Evolutionary conservation across 2,329 filamentous ascomycete species (phyloP).

Genomic region (Fusarium beomiforme): DNA sequence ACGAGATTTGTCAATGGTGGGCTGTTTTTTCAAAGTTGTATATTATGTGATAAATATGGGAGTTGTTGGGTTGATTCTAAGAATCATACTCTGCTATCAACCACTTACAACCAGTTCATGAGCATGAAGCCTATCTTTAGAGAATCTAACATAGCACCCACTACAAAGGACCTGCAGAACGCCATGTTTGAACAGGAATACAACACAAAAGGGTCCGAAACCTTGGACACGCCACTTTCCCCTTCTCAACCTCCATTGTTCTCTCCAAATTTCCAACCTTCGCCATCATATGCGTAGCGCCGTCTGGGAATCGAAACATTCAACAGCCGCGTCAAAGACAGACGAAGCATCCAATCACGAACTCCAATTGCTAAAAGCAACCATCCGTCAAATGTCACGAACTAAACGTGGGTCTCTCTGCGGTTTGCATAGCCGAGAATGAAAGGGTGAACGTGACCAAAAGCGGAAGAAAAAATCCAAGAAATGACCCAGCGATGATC

Average conservation of each 20-base stretch:
- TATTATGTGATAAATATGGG: slow-evolving; percentile 20
- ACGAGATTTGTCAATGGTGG: slow-evolving; percentile 16
- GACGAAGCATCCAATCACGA: slow-evolving; percentile 33
- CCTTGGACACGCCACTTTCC: slow-evolving; percentile 20
- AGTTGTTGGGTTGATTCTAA: background rate
- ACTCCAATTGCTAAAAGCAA: slow-evolving; percentile 32
- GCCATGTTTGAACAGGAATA: background rate
- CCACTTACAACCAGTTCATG: background rate
- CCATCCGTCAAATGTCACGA: slow-evolving; percentile 1
- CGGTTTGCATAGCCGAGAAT: slow-evolving; percentile 17
- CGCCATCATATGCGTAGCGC: slow-evolving; percentile 8
- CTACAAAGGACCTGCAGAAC: background rate
- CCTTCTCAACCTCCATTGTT: background rate
- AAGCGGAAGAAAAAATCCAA: background rate
- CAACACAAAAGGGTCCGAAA: slow-evolving; percentile 24
- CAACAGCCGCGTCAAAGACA: background rate
- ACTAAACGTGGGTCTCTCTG: slow-evolving; percentile 12
- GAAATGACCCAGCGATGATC: slow-evolving; percentile 26
- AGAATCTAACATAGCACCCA: background rate
- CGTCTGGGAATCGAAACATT: background rate
- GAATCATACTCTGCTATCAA: background rate
- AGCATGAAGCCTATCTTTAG: background rate
- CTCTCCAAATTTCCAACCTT: background rate
- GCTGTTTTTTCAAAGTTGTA: slow-evolving; percentile 3
- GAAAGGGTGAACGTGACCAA: slow-evolving; percentile 20